These are phyloP conservation scores for Hordeum pubiflorum DNA, from an alignment of 202 grass and related monocot genomes.

Conservation along the genomic window DNA sequence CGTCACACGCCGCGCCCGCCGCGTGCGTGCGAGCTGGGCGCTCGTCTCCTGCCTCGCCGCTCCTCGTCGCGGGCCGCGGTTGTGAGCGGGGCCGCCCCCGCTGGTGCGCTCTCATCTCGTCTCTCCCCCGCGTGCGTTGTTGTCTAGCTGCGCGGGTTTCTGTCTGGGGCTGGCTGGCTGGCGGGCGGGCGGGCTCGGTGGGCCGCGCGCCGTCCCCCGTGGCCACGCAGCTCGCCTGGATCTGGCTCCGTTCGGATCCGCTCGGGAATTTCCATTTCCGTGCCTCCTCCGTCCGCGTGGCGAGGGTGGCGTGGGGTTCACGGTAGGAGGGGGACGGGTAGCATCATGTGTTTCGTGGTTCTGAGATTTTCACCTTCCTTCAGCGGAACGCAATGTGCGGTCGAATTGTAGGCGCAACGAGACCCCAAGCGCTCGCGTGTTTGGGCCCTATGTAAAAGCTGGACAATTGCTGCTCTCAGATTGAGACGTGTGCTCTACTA, in stretches of 20 bases:
- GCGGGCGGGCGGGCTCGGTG: not conserved
- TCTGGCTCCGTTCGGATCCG: not conserved
- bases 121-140: not conserved
- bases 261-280: conserved; percentile 4
- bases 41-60: not conserved
- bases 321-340: not conserved
- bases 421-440: not conserved
- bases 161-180: not conserved
- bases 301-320: not conserved
- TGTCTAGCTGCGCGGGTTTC: not conserved
- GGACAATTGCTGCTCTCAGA: not conserved
- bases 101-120: not conserved
- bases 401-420: not conserved
- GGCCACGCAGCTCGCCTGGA: not conserved
- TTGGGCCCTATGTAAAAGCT: not conserved
- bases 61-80: not conserved
- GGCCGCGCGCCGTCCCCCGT: not conserved
- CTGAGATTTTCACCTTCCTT: not conserved
- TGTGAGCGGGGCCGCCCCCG: not conserved
- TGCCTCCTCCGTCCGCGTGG: not conserved
- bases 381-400: not conserved
- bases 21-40: not conserved
- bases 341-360: not conserved
- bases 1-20: not conserved
- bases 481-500: not conserved